Conservation (phyloP, 2,329 filamentous ascomycete genomes). For the Huntiella savannae region DNA sequence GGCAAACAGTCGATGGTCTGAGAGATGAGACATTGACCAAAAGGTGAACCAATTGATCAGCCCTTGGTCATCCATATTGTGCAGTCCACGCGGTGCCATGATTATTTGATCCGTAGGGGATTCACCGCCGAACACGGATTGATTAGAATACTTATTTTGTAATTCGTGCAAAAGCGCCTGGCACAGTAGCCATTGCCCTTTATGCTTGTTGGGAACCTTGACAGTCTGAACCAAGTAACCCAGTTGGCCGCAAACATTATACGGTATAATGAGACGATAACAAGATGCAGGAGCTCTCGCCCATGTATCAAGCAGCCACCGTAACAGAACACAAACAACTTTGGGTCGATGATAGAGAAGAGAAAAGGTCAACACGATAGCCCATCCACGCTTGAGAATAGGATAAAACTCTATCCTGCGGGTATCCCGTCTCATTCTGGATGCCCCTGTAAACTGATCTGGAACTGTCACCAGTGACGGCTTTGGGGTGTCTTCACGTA, state of each 20-base stretch:
- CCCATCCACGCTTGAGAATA: slow-evolving; percentile 18
- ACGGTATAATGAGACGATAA: too few relatives aligned
- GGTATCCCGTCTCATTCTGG: too few relatives aligned
- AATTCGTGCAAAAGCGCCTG: too few relatives aligned
- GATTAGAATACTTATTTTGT: too few relatives aligned
- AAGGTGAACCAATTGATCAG: slow-evolving; percentile 44
- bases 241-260: too few relatives aligned
- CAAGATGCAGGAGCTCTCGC: too few relatives aligned
- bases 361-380: slow-evolving; percentile 23
- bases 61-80: slow-evolving; percentile 41
- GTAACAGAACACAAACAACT: slow-evolving; percentile 19
- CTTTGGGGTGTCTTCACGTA: too few relatives aligned
- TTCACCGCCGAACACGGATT: too few relatives aligned
- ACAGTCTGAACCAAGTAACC: neutral
- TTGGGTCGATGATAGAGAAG: slow-evolving; percentile 22
- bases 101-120: neutral
- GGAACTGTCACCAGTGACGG: too few relatives aligned
- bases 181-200: too few relatives aligned
- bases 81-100: slow-evolving; percentile 27
- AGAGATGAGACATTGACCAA: slow-evolving; percentile 32
- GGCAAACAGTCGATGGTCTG: slow-evolving; percentile 33
- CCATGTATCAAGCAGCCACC: slow-evolving; percentile 18
- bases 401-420: slow-evolving; percentile 3
- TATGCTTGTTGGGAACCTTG: too few relatives aligned
- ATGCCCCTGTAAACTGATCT: too few relatives aligned